These are phyloP conservation scores for Aegilops longissima DNA, from an alignment of 176 grass and related monocot genomes.

Conservation along the genomic window DNA sequence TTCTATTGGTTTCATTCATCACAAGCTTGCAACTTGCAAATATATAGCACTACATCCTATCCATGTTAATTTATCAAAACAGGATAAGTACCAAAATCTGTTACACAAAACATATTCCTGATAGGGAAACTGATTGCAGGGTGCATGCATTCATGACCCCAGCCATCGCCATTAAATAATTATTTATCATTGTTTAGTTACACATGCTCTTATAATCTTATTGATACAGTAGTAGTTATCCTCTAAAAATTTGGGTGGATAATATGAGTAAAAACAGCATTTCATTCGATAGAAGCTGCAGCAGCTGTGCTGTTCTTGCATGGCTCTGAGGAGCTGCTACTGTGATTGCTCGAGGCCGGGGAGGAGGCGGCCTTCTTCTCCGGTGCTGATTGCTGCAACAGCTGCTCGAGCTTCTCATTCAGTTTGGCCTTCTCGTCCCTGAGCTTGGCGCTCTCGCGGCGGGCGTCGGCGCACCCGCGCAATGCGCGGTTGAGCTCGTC, in stretches of 20 bases:
- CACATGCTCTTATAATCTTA: slow-evolving; percentile 22
- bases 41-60: not conserved
- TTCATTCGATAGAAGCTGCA: slow-evolving; percentile 17
- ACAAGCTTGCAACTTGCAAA: slow-evolving; percentile 13
- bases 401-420: slow-evolving; percentile 51
- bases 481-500: slow-evolving; percentile 72
- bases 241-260: slow-evolving; percentile 35
- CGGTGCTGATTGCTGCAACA: slow-evolving; percentile 9
- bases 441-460: slow-evolving; percentile 54
- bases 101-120: not conserved
- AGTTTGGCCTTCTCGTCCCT: slow-evolving; percentile 55
- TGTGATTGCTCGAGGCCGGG: not conserved
- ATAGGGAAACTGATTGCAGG: not conserved
- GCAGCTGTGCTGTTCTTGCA: slow-evolving; percentile 9
- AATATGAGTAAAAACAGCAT: not conserved
- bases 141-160: slow-evolving; percentile 16
- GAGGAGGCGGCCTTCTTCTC: not conserved
- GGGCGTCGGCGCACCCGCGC: slow-evolving; percentile 39
- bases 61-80: slow-evolving; percentile 26
- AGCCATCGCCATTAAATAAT: slow-evolving; percentile 12
- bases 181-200: slow-evolving; percentile 32
- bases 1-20: not conserved
- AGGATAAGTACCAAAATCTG: not conserved
- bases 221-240: slow-evolving; percentile 34
- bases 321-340: slow-evolving; percentile 33